Percentiles rank a stretch among this genome's conserved stretches.
These are phyloP conservation scores for Decorospora gaudefroyi DNA, from an alignment of 2,329 filamentous ascomycete species.

Conservation along the genomic window DNA sequence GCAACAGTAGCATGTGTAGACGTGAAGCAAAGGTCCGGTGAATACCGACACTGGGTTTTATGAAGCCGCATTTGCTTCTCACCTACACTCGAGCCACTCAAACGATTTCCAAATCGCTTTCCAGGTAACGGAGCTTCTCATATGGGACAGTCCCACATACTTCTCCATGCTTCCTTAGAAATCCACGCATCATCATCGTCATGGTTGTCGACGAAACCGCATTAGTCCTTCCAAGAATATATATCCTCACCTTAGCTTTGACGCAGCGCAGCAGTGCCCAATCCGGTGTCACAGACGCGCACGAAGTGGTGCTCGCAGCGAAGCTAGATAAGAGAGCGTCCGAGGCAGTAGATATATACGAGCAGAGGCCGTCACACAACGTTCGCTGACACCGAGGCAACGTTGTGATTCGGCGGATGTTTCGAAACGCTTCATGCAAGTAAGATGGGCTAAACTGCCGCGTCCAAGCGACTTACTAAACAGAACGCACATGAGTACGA, in stretches of 20 bases:
- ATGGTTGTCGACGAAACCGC: too few species aligned
- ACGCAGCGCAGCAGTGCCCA: not conserved
- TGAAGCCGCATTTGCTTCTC: too few species aligned
- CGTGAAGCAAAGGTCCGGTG: too few species aligned
- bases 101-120: not conserved
- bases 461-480: constrained; percentile 5
- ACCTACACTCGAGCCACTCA: too few species aligned
- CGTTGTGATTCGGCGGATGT: constrained; percentile 32
- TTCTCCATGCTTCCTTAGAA: too few species aligned
- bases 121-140: too few species aligned
- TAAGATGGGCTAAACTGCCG: constrained; percentile 19
- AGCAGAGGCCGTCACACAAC: constrained; percentile 11
- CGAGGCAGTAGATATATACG: constrained; percentile 10
- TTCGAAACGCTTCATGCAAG: constrained; percentile 34
- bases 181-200: too few species aligned
- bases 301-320: not conserved
- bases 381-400: constrained; percentile 9
- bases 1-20: too few species aligned
- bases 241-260: not conserved
- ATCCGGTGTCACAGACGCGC: not conserved
- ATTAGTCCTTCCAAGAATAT: too few species aligned
- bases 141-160: too few species aligned
- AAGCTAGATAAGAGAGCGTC: not conserved
- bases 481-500: not conserved
- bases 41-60: too few species aligned